Conservation (phyloP, 2,329 filamentous ascomycete species). For the Aspergillus quadrilineatus region DNA sequence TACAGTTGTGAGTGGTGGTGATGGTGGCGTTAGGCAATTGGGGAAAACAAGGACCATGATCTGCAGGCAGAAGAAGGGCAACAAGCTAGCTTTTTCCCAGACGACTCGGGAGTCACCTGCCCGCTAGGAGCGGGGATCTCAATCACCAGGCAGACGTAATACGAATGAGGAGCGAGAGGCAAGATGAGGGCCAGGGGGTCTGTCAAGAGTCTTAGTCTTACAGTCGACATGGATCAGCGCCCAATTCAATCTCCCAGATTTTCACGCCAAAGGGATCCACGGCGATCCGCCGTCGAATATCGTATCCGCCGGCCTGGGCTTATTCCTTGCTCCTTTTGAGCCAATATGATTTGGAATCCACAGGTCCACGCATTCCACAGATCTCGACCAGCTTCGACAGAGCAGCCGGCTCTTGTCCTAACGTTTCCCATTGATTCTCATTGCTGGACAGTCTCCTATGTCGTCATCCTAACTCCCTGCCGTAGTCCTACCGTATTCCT, state of each 20-base stretch:
- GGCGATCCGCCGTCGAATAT: slow-evolving; percentile 1
- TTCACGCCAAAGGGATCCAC: slow-evolving; percentile 3
- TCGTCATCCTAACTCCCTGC: background rate
- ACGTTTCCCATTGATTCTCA: too few species aligned
- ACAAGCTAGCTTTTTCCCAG: background rate
- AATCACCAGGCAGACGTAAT: too few species aligned
- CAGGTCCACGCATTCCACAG: too few species aligned
- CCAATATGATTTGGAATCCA: background rate
- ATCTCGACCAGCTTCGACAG: too few species aligned
- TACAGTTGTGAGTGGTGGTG: background rate
- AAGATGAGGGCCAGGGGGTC: background rate
- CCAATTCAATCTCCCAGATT: background rate
- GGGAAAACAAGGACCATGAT: background rate
- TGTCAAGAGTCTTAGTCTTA: too few species aligned
- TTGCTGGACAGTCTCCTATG: too few species aligned
- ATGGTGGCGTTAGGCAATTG: background rate
- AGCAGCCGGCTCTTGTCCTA: background rate
- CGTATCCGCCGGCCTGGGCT: background rate
- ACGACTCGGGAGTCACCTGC: slow-evolving; percentile 1
- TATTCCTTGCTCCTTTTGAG: background rate
- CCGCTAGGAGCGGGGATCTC: background rate
- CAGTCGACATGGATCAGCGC: background rate
- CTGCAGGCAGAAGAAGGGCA: background rate
- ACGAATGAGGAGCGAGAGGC: too few species aligned
- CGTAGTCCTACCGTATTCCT: too few species aligned